A percentile compares a stretch with the other conserved stretches of the same genome.
These are phyloP conservation scores for Globisporangium perplexum DNA, from an alignment of 352 stramenopile genomes.

Conservation along the genomic window DNA sequence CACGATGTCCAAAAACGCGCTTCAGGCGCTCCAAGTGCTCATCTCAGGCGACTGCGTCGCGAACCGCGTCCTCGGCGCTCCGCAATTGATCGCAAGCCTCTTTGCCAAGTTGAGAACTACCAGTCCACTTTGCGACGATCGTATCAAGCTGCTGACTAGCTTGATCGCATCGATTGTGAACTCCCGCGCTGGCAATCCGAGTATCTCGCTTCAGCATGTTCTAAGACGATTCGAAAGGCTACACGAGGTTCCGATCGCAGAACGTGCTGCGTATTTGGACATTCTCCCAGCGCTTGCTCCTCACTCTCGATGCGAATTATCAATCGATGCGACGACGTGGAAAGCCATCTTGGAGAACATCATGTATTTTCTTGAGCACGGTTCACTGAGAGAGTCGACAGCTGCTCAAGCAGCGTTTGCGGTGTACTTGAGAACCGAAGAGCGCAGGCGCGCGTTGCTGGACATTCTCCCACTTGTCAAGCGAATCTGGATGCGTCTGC, in stretches of 20 bases:
- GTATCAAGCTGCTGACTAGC: neutral
- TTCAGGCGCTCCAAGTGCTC: conserved; percentile 1
- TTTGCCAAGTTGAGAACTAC: neutral
- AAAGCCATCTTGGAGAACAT: conserved; percentile 7
- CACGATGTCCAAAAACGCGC: neutral
- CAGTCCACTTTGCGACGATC: conserved; percentile 2
- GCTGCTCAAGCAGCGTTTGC: conserved; percentile 8
- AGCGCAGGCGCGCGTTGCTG: neutral
- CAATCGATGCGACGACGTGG: neutral
- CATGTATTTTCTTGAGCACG: conserved; percentile 12
- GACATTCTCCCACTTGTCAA: conserved; percentile 4
- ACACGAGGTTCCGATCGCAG: conserved; percentile 1
- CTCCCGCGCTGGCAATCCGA: neutral
- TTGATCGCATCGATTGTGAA: neutral
- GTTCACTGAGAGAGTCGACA: neutral
- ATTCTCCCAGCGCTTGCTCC: conserved; percentile 1
- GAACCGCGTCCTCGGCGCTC: neutral
- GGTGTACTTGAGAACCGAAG: conserved; percentile 1
- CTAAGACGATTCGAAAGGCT: neutral
- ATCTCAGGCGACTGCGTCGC: neutral
- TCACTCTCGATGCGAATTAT: neutral
- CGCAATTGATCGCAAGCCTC: neutral
- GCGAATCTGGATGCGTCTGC: conserved; percentile 8
- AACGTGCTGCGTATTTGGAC: conserved; percentile 6
- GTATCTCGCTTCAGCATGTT: neutral